A percentile compares a stretch with the other conserved stretches of the same genome.
Conservation (phyloP, 2,329 filamentous ascomycete genomes). For the Exophiala phaeomuriformis region DNA sequence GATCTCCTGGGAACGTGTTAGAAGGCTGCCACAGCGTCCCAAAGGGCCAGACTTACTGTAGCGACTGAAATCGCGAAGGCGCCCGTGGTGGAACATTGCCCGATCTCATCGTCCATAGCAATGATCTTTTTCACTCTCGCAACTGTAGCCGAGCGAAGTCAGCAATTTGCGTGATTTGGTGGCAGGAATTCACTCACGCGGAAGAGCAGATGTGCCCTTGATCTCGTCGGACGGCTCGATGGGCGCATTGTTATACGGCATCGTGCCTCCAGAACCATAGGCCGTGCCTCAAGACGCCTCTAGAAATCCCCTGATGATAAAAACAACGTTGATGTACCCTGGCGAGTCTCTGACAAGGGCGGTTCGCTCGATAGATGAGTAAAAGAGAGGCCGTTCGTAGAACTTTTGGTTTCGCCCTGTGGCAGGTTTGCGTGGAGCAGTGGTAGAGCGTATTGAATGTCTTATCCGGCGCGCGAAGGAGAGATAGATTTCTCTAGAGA, state of each 20-base stretch:
- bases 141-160: slow-evolving; percentile 48
- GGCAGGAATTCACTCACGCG: slow-evolving; percentile 53
- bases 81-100: slow-evolving; percentile 82
- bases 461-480: too few species aligned
- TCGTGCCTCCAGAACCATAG: slow-evolving; percentile 33
- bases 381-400: too few species aligned
- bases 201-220: slow-evolving; percentile 76
- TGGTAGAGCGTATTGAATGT: too few species aligned
- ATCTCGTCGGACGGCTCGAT: slow-evolving; percentile 74
- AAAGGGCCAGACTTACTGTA: slow-evolving; percentile 50
- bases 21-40: not conserved
- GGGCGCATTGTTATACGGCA: slow-evolving; percentile 86
- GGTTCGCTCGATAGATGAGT: too few species aligned
- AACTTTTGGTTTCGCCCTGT: too few species aligned
- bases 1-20: slow-evolving; percentile 59
- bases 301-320: not conserved
- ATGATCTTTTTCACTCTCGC: slow-evolving; percentile 96
- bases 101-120: slow-evolving; percentile 74
- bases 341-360: too few species aligned
- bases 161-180: slow-evolving; percentile 7
- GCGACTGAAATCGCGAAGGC: slow-evolving; percentile 90
- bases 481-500: too few species aligned
- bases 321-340: not conserved
- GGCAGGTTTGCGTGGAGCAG: too few species aligned
- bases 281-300: not conserved